phyloP scores from a whole-genome alignment of 1,139 yeast species.

The Chernovozyma aurita region DNA sequence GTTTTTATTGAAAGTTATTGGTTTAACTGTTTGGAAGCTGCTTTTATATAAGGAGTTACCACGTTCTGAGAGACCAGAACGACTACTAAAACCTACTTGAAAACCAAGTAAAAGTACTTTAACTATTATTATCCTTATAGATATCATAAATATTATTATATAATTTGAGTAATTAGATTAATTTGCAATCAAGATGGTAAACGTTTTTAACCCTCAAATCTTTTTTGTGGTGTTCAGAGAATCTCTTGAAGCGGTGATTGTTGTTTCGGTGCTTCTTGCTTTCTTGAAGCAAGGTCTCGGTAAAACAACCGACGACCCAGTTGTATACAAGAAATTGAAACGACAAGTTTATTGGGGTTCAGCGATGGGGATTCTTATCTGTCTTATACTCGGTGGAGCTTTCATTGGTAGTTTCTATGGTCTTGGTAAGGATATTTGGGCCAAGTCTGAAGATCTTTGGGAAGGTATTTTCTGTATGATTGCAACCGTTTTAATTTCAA shows the following conservation, averaged over 20 bases:
- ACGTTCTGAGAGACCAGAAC: not conserved
- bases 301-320: conserved; percentile 41
- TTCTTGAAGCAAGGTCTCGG: conserved; percentile 85
- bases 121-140: too few species aligned
- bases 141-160: too few species aligned
- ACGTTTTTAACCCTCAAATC: conserved; percentile 52
- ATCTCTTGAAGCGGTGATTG: conserved; percentile 83
- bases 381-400: conserved; percentile 76
- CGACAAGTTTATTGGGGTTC: conserved; percentile 84
- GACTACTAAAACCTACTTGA: not conserved
- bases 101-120: too few species aligned
- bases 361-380: conserved; percentile 61
- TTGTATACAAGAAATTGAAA: conserved; percentile 54
- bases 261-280: conserved; percentile 84
- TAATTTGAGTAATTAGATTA: not conserved
- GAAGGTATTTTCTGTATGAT: conserved; percentile 84
- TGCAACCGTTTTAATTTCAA: conserved; percentile 77
- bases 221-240: conserved; percentile 91
- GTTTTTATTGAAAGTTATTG: too few species aligned
- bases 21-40: not conserved
- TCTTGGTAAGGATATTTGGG: conserved; percentile 80
- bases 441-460: conserved; percentile 84
- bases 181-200: conserved; percentile 19
- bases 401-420: conserved; percentile 83
- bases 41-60: not conserved